phyloP scores from a whole-genome alignment of 2,329 filamentous ascomycete genomes.

The Ascochyta rabiei region DNA sequence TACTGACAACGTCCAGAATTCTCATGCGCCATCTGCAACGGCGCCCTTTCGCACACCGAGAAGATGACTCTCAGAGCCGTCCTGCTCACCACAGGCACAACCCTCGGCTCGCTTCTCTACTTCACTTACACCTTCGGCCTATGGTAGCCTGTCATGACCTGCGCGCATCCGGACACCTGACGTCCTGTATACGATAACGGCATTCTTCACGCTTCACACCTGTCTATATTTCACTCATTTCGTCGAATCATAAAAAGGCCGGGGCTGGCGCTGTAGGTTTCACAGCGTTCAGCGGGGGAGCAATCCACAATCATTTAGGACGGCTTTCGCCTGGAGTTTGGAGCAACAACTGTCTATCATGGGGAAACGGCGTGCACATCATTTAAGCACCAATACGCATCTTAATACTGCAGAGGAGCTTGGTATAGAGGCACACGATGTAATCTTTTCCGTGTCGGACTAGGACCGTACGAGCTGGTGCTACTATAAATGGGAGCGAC shows the following conservation, averaged over 20 bases:
- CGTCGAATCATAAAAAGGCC: slow-evolving; percentile 21
- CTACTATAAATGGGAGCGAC: slow-evolving; percentile 2
- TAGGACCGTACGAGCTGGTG: slow-evolving; percentile 1
- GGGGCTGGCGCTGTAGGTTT: slow-evolving; percentile 20
- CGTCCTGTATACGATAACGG: slow-evolving; percentile 25
- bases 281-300: slow-evolving; percentile 19
- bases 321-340: slow-evolving; percentile 23
- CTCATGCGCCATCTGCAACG: slow-evolving; percentile 62
- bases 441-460: slow-evolving; percentile 16
- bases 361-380: neutral
- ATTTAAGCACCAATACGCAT: slow-evolving; percentile 15
- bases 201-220: slow-evolving; percentile 28
- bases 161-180: slow-evolving; percentile 8
- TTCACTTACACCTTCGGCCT: slow-evolving; percentile 55
- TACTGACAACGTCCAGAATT: slow-evolving; percentile 50
- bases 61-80: slow-evolving; percentile 62
- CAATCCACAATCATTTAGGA: slow-evolving; percentile 20
- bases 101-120: slow-evolving; percentile 63
- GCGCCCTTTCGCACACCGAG: slow-evolving; percentile 59
- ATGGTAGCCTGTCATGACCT: slow-evolving; percentile 32
- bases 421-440: slow-evolving; percentile 8
- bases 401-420: slow-evolving; percentile 18
- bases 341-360: slow-evolving; percentile 9
- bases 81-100: slow-evolving; percentile 61
- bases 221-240: slow-evolving; percentile 32